Evolutionary conservation across 1,284 basidiomycete genomes (phyloP).

Genomic region (Ustilago vetiveriae): DNA sequence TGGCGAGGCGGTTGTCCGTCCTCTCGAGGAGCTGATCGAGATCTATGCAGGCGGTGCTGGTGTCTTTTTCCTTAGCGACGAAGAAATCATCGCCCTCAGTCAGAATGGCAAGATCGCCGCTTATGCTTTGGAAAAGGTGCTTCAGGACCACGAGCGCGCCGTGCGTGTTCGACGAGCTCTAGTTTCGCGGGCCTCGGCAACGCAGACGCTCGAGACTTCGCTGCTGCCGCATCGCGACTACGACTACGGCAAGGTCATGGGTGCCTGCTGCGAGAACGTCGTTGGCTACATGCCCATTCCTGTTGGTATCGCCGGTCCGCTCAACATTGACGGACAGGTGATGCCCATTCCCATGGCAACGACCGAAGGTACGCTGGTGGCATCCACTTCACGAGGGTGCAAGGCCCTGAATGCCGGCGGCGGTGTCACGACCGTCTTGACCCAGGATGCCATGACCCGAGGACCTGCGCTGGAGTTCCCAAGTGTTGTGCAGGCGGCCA

Average conservation of each 20-base stretch:
- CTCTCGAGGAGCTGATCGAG: conserved; percentile 82
- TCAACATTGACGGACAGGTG: conserved; percentile 85
- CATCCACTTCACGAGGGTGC: conserved; percentile 95
- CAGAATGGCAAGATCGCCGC: conserved; percentile 92
- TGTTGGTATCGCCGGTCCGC: conserved; percentile 93
- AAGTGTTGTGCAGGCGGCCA: conserved; percentile 78
- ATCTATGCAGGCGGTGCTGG: conserved; percentile 81
- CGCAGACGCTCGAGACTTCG: conserved; percentile 84
- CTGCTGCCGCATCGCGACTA: conserved; percentile 85
- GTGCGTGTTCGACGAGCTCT: conserved; percentile 87
- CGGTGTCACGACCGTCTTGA: conserved; percentile 92
- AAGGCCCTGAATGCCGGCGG: conserved; percentile 97
- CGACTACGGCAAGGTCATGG: conserved; percentile 92
- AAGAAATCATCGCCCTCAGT: conserved; percentile 87
- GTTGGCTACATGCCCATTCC: conserved; percentile 96
- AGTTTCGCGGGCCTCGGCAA: conserved; percentile 87
- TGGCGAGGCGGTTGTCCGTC: conserved; percentile 61
- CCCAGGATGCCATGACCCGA: conserved; percentile 95
- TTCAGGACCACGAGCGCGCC: conserved; percentile 86
- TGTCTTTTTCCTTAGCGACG: conserved; percentile 78
- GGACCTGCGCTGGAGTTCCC: conserved; percentile 98
- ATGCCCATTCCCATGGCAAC: conserved; percentile 98
- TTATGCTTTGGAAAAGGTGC: conserved; percentile 91
- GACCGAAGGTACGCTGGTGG: conserved; percentile 96
- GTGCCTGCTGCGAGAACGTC: conserved; percentile 99